These are phyloP conservation scores for Eucalyptus sp. DNA, from an alignment of 345 rosid species.

Conservation along the genomic window DNA sequence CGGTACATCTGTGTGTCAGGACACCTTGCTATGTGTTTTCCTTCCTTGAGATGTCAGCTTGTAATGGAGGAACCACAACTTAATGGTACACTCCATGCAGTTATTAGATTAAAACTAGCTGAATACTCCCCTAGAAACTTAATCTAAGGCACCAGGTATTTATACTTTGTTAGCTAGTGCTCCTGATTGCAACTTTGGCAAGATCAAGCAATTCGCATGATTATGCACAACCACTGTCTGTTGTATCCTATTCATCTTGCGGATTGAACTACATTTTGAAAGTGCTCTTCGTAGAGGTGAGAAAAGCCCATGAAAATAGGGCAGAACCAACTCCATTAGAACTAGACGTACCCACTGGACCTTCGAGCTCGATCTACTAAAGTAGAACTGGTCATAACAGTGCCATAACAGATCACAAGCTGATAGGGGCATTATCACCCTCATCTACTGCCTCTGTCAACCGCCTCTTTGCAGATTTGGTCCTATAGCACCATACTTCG, in stretches of 20 bases:
- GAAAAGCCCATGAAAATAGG: background rate
- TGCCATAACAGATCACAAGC: conserved; percentile 1
- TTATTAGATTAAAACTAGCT: background rate
- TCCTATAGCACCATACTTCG: conserved; percentile 93
- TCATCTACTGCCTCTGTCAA: background rate
- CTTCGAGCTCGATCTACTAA: background rate
- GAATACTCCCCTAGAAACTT: background rate
- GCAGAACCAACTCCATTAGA: background rate
- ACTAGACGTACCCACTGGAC: background rate
- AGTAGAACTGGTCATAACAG: background rate
- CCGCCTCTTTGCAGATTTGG: conserved; percentile 92
- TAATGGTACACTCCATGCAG: background rate
- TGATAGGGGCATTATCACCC: conserved; percentile 6
- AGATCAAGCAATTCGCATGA: background rate
- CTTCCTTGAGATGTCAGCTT: background rate
- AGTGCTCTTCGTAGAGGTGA: background rate
- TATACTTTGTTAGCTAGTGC: background rate
- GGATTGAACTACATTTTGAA: background rate
- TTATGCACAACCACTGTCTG: background rate
- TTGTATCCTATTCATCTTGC: background rate
- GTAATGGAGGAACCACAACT: background rate
- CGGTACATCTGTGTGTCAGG: background rate
- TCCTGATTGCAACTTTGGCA: background rate
- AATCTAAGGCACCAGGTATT: background rate
- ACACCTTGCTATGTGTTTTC: background rate